These are phyloP conservation scores for Pseudevernia furfuracea DNA, from an alignment of 495 filamentous ascomycete genomes.

Conservation along the genomic window DNA sequence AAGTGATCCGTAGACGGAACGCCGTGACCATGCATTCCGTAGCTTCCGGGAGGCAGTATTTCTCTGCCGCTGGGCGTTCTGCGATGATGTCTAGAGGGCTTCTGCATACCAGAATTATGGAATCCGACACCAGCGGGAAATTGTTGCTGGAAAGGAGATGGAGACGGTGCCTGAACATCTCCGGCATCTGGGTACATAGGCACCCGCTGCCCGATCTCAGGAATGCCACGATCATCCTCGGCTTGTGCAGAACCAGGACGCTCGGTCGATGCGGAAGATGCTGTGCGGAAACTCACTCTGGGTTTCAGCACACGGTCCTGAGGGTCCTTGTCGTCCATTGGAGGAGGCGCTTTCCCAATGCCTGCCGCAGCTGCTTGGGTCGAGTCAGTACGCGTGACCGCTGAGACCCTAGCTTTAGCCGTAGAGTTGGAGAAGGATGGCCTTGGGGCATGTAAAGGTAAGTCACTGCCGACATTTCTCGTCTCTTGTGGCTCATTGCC, in stretches of 20 bases:
- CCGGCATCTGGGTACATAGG: slow-evolving; percentile 92
- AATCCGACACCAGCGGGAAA: slow-evolving; percentile 49
- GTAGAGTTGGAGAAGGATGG: slow-evolving; percentile 70
- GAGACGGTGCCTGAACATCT: slow-evolving; percentile 93
- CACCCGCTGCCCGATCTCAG: slow-evolving; percentile 80
- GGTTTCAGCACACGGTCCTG: slow-evolving; percentile 41
- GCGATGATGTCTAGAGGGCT: slow-evolving; percentile 50
- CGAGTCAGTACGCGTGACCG: slow-evolving; percentile 85
- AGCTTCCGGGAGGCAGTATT: slow-evolving; percentile 66
- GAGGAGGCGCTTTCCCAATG: slow-evolving; percentile 57
- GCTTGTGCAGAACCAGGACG: slow-evolving; percentile 41
- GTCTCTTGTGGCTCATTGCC: slow-evolving; percentile 54
- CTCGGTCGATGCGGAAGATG: slow-evolving; percentile 43
- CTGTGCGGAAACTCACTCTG: slow-evolving; percentile 43
- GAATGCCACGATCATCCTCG: slow-evolving; percentile 74
- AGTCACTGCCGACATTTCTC: slow-evolving; percentile 67
- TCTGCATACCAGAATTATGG: slow-evolving; percentile 41
- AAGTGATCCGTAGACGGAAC: slow-evolving; percentile 59
- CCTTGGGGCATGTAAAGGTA: slow-evolving; percentile 86
- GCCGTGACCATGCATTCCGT: slow-evolving; percentile 82
- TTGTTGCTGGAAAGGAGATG: slow-evolving; percentile 49
- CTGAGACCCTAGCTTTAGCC: slow-evolving; percentile 69
- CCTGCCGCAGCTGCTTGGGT: slow-evolving; percentile 73
- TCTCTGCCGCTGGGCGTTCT: slow-evolving; percentile 56
- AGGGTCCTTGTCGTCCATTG: slow-evolving; percentile 52